Evolutionary conservation across 176 grass and related monocot species (phyloP), one percentile per base, ranked within the genome.

Genomic region (Saccharum officinarum): DNA sequence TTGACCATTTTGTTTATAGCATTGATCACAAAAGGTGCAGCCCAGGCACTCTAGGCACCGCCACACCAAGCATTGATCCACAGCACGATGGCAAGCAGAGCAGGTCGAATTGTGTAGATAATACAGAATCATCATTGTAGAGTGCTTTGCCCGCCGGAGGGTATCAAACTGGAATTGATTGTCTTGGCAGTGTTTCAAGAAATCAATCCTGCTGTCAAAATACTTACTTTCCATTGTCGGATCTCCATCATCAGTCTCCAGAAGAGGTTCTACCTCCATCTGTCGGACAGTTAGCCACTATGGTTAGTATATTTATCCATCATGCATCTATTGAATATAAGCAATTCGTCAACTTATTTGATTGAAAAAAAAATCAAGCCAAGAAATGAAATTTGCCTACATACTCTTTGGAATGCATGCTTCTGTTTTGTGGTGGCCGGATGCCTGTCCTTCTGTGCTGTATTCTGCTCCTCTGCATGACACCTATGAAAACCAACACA

Each of bases 121-220:
- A 94, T 95, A 90, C 57, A 98, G 83, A 67, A 98, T 92, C 96
- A 98, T 98, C 93, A 95, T 92, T 78, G 96, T 95, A 18, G 96
- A 94, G 66, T 98, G 96, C 40, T 98, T 98, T 78, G 96, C 96
- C 15, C 96, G 87, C 63, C 96, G 87, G 26, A 98, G 91, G 57
- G 91, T 95, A 88, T 98, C 96, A 92, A 95, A 98, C 71, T 98
- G 96, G 78, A 92, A 98, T 68, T 85, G 87, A 28, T 89, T 93
- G 71, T 84, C 91, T 83, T 98, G 96, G 80, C 96, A 98, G 39
- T 94, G 86, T 62, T 87, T 85, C 78, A 98, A 79, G 88, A 98
- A 93, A 65, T 91, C 96, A 13, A 87, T 89, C 87, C 96, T 92
- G 54, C 80, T 75, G 75, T 98, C 96, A 87, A 98, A 95, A 87